Percentiles rank a stretch among this genome's conserved stretches.
These are phyloP conservation scores for Parasarocladium wereldwijsianum DNA, from an alignment of 2,329 filamentous ascomycete species.

Conservation along the genomic window DNA sequence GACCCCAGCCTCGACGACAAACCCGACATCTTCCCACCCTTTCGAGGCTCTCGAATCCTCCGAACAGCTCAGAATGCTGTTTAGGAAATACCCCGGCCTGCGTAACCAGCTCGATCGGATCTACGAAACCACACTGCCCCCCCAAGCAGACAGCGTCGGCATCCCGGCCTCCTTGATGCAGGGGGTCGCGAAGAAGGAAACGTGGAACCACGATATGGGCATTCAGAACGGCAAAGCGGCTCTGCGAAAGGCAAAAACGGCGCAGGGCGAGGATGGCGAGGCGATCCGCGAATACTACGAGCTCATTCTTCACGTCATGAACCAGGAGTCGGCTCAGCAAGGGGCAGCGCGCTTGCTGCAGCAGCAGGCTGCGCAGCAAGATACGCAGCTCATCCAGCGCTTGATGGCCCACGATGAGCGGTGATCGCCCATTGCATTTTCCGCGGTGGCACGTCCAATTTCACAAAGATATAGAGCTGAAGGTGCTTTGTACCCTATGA, in stretches of 20 bases:
- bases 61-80: constrained; percentile 32
- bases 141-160: constrained; percentile 11
- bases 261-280: constrained; percentile 39
- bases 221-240: constrained; percentile 39
- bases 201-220: constrained; percentile 45
- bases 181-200: constrained; percentile 16
- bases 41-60: constrained; percentile 37
- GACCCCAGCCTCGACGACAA: constrained; percentile 4
- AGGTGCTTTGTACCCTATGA: too few relatives aligned
- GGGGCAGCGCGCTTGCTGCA: constrained; percentile 24
- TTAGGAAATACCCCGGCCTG: constrained; percentile 36
- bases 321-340: constrained; percentile 10
- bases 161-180: constrained; percentile 19
- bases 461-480: too few relatives aligned
- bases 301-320: constrained; percentile 35
- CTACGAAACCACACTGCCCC: constrained; percentile 30
- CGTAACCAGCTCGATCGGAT: constrained; percentile 31
- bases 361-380: constrained; percentile 29
- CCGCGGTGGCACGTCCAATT: too few relatives aligned
- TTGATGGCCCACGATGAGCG: constrained; percentile 30
- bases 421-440: too few relatives aligned
- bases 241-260: constrained; percentile 33
- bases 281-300: constrained; percentile 46
- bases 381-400: constrained; percentile 32
- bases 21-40: constrained; percentile 20